A percentile compares a stretch with the other conserved stretches of the same genome.
phyloP scores from a whole-genome alignment of 2,329 filamentous ascomycete genomes.

The Cordyceps sp. region DNA sequence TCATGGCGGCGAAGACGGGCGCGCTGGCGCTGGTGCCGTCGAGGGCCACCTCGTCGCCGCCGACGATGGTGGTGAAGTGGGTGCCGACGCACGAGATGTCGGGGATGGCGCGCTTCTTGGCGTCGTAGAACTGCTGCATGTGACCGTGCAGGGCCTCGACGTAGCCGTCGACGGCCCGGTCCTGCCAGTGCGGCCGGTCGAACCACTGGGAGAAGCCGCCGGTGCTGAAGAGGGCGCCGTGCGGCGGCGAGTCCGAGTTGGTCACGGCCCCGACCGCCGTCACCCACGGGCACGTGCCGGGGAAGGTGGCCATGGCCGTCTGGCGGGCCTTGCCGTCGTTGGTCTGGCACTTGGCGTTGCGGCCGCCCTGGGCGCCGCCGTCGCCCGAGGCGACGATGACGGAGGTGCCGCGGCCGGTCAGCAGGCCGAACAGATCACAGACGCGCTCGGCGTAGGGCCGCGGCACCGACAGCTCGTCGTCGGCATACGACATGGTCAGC shows the following conservation, averaged over 20 bases:
- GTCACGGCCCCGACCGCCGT: conserved; percentile 47
- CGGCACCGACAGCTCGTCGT: conserved; percentile 39
- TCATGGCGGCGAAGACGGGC: conserved; percentile 35
- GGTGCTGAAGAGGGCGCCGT: conserved; percentile 26
- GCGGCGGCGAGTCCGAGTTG: conserved; percentile 18
- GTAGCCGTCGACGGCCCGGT: conserved; percentile 21
- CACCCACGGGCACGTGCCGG: conserved; percentile 50
- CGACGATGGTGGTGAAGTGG: conserved; percentile 28
- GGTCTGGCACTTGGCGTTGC: conserved; percentile 33
- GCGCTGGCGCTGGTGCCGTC: conserved; percentile 34
- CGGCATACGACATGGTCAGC: conserved; percentile 39
- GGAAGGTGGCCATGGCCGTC: conserved; percentile 45
- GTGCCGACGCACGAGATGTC: conserved; percentile 39
- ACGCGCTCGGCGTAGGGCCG: conserved; percentile 31
- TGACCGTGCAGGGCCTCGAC: conserved; percentile 20
- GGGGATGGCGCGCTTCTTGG: conserved; percentile 28
- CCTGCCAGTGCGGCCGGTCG: conserved; percentile 26
- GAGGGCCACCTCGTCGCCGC: conserved; percentile 11
- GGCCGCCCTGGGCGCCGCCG: conserved; percentile 25
- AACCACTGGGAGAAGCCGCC: conserved; percentile 39
- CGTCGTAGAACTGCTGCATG: conserved; percentile 27
- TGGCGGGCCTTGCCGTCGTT: conserved; percentile 45
- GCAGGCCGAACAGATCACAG: conserved; percentile 34
- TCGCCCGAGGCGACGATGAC: conserved; percentile 35
- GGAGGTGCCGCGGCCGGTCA: conserved; percentile 33